Evolutionary conservation across 768 basidiomycete genomes (phyloP).

Genomic region (Calocybe indica): DNA sequence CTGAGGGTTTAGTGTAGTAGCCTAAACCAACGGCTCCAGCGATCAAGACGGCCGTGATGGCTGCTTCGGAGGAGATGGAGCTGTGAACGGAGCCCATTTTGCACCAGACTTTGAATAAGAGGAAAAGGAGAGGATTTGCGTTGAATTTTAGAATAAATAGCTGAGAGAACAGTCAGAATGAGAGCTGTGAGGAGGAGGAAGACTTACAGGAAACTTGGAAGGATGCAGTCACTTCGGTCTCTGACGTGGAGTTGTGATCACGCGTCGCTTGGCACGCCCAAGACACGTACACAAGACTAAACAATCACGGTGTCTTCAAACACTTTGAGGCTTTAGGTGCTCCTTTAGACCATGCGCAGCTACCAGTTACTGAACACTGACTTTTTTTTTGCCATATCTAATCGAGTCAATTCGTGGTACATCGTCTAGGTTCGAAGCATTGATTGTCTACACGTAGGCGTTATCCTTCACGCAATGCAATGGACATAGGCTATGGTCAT

Average conservation of each 20-base stretch:
- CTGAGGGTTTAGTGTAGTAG: slow-evolving; percentile 22
- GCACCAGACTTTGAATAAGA: too few species aligned
- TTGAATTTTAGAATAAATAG: too few species aligned
- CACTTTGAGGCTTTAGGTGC: too few species aligned
- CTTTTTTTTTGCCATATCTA: too few species aligned
- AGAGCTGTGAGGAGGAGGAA: not conserved
- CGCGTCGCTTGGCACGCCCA: not conserved
- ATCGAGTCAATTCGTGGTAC: too few species aligned
- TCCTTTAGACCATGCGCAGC: too few species aligned
- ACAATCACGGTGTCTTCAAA: not conserved
- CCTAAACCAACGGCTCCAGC: slow-evolving; percentile 35
- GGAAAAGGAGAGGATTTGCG: too few species aligned
- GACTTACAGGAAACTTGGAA: not conserved
- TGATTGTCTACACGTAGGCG: too few species aligned
- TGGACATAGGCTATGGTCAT: too few species aligned
- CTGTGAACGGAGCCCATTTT: slow-evolving; percentile 44
- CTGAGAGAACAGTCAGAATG: not conserved
- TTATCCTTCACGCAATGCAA: too few species aligned
- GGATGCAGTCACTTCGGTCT: not conserved
- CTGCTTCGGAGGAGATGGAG: slow-evolving; percentile 30
- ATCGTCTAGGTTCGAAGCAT: too few species aligned
- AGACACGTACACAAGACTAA: slow-evolving; percentile 6
- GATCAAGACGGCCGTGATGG: slow-evolving; percentile 30
- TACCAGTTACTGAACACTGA: too few species aligned
- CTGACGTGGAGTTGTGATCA: slow-evolving; percentile 6